Base-by-base conservation (phyloP, 2,329 filamentous ascomycete genomes). In the Aspergillus carbonarius region DNA sequence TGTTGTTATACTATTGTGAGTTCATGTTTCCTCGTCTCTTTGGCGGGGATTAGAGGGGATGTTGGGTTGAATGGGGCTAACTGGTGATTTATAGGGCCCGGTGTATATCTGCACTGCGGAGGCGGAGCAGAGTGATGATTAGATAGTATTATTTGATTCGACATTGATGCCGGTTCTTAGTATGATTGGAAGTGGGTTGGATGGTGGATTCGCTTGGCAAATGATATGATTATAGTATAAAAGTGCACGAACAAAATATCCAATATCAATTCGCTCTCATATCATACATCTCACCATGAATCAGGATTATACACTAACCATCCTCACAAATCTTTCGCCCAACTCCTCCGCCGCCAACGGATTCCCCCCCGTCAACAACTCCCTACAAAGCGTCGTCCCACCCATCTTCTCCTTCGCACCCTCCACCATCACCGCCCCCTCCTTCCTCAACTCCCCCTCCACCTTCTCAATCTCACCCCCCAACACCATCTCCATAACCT, bases 381-480 rank as follows among this genome's bases (percentile, higher is more conserved):
- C 78, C 1, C 76, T 65, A 63, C 81, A 74, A 12, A 79, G 71
- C 0, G 76, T 79, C 5, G 79, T 77, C 17, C 66, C 68, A 0
- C 78, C 78, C 58, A 76, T 40, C 55, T 74, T 76, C 68, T 78
- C 75, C 5, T 67, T 64, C 1, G 70, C 20, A 1, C 77, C 76
- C 57, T 77, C 74, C n/a, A 79, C 70, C 76, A 81, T 80, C 7
- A 76, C 68, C 0, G 76, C 79, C 0, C 79, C 78, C 10, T 73
- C 72, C 20, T 76, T 69, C 17, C 68, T 69, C 55, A 81, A 59
- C 7, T 62, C 66, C 4, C 70, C 68, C 62, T 76, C 79, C 5
- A 78, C 76, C 65, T 79, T 80, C 53, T 73, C 66, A 4, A 80
- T 70, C 63, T 80, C 77, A 0, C 76, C 79, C 5, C 76, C 66